These are phyloP conservation scores for Alternaria gaisen DNA, from an alignment of 2,329 filamentous ascomycete genomes.

Conservation along the genomic window DNA sequence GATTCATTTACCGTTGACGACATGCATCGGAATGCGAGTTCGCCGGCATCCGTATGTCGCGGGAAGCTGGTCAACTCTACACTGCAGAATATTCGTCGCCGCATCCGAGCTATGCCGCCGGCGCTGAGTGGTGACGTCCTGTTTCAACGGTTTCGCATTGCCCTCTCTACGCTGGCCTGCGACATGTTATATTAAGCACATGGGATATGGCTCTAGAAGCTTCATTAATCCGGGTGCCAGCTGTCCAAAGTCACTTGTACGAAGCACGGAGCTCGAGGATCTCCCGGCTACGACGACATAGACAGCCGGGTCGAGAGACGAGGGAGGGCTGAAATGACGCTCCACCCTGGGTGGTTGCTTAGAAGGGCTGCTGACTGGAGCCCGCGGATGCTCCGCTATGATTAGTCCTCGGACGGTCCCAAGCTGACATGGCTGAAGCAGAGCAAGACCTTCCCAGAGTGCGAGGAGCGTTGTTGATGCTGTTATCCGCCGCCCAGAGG, in stretches of 20 bases:
- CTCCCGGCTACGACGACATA: conserved; percentile 1
- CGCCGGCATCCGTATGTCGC: conserved; percentile 25
- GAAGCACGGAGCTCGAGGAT: conserved; percentile 2
- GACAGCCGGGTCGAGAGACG: conserved; percentile 8
- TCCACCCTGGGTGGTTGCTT: conserved; percentile 15
- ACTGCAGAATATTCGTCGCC: conserved; percentile 1
- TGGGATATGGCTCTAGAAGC: conserved; percentile 9
- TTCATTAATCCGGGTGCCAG: background rate
- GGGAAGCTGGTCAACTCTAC: background rate
- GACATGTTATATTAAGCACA: conserved; percentile 12
- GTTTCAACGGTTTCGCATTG: conserved; percentile 21
- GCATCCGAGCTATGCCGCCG: conserved; percentile 5
- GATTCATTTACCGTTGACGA: conserved; percentile 15
- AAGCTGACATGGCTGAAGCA: conserved; percentile 3
- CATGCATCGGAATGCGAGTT: conserved; percentile 29
- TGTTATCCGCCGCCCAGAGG: background rate
- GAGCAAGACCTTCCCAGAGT: background rate
- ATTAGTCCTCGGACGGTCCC: background rate
- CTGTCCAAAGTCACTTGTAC: background rate
- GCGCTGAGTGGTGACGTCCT: conserved; percentile 1
- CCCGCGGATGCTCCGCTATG: conserved; percentile 1
- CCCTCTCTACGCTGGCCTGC: background rate
- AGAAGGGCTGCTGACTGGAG: conserved; percentile 20
- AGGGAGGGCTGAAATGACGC: conserved; percentile 13
- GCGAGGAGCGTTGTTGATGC: background rate